Base-by-base conservation (phyloP, 169 alveolate species). In the Plasmodium gonderi region DNA sequence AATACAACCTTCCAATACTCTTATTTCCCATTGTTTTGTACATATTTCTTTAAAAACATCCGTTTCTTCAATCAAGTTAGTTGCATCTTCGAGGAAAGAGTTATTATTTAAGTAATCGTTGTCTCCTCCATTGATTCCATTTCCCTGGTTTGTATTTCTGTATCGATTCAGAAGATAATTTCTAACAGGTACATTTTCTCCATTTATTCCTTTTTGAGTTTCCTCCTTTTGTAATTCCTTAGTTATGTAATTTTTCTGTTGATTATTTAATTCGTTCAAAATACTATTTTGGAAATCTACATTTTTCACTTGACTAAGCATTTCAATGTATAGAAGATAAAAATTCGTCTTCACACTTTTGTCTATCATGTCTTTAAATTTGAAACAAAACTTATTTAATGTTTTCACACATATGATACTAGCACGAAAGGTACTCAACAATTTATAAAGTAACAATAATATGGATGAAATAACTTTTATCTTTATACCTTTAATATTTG, bases 1-100 rank as follows among this genome's bases (percentile, higher is more conserved):
- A 29, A 89, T 65, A 45, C 44, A 75, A 3, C 94, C 94, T 89
- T 89, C 94, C 3, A 89, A 31, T 3, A 89, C 94, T 77, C 94
- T 89, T 29, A 33, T 51, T 64, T 89, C 94, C 94, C 94, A 89
- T 45, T 89, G 90, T 69, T 89, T 89, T 60, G 94, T 77, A n/a
- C 94, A 89, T 12, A 89, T 47, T 5, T 89, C 90, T 38, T 65
- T 89, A 40, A 89, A 89, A 33, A 89, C 74, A 36, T 89, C 94
- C 1, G 72, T 38, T 77, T 89, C 94, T 12, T 89, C 94, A 29
- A 89, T 44, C 23, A 77, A 12, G 42, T 72, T 33, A 3, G 20
- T 36, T 81, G 44, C 4, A 23, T 42, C 7, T n/a, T 42, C 17
- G 3, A 5, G 11, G n/a, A 80, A 80, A 2, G 47, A 12, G 36